Percentiles rank a stretch among this genome's conserved stretches.
phyloP scores from a whole-genome alignment of 192 early-diverging fungal species.

The Linnemannia schmuckeri region DNA sequence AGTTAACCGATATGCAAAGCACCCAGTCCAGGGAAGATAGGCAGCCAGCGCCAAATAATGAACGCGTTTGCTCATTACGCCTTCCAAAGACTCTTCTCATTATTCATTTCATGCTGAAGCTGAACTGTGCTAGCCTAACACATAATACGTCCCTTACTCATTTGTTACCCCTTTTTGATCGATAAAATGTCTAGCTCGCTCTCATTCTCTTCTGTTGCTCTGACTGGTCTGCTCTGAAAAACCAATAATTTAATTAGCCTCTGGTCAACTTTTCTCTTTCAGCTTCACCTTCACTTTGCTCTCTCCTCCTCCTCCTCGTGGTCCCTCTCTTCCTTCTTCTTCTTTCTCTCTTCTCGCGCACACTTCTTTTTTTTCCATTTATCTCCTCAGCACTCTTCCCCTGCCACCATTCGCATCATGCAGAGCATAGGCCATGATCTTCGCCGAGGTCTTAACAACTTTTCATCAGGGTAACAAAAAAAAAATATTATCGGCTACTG shows the following conservation, averaged over 20 bases:
- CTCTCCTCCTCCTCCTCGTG: background rate
- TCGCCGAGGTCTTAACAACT: slow-evolving; percentile 53
- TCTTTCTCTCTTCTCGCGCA: background rate
- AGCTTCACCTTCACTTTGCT: background rate
- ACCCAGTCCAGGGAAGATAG: too few relatives aligned
- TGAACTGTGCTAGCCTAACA: too few relatives aligned
- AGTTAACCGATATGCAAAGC: too few relatives aligned
- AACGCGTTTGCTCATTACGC: too few relatives aligned
- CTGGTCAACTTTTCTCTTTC: background rate
- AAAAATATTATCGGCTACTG: background rate
- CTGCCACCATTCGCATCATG: slow-evolving; percentile 15
- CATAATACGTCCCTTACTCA: background rate
- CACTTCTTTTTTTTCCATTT: background rate
- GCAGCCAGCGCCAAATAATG: too few relatives aligned
- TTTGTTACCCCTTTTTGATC: background rate
- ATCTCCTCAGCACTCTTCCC: background rate
- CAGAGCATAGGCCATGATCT: slow-evolving; percentile 56
- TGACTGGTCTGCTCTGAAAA: background rate
- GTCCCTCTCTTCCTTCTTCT: background rate
- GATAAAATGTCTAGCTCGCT: background rate
- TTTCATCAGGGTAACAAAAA: slow-evolving; percentile 32
- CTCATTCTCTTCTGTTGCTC: background rate
- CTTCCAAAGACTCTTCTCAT: too few relatives aligned
- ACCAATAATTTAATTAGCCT: background rate
- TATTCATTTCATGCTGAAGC: too few relatives aligned